phyloP scores from a whole-genome alignment of 177 flowering plant genomes.

The Vitis hybrid region DNA sequence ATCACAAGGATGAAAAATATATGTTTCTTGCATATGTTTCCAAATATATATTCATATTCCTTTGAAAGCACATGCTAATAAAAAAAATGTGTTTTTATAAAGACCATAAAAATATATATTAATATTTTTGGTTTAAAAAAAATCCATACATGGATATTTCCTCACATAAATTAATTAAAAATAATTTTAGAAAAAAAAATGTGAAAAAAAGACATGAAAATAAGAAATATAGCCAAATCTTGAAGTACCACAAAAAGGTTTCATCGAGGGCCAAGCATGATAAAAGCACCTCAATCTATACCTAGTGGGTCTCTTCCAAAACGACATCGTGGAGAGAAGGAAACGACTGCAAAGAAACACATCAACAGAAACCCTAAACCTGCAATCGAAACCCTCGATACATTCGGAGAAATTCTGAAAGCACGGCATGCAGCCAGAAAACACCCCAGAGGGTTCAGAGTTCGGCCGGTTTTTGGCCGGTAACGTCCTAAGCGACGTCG shows the following conservation, averaged over 20 bases:
- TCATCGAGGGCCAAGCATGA: too few relatives aligned
- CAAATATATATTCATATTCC: too few relatives aligned
- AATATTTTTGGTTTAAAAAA: background rate
- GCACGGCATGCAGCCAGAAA: slow-evolving; percentile 26
- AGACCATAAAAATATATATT: background rate
- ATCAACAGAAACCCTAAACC: background rate
- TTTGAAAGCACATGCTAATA: too few relatives aligned
- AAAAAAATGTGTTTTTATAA: too few relatives aligned
- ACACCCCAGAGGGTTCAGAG: slow-evolving; percentile 10
- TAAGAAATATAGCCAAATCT: too few relatives aligned
- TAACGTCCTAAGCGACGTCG: slow-evolving; percentile 14
- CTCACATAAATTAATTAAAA: too few relatives aligned
- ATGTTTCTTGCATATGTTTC: background rate
- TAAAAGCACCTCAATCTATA: too few relatives aligned
- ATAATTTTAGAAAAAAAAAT: too few relatives aligned
- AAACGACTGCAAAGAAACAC: background rate
- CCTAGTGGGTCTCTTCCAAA: too few relatives aligned
- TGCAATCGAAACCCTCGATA: background rate
- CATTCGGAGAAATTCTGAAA: background rate
- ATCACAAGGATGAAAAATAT: background rate
- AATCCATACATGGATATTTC: background rate
- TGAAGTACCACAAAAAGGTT: too few relatives aligned
- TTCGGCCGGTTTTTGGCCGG: slow-evolving; percentile 29
- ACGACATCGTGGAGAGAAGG: too few relatives aligned
- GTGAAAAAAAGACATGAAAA: too few relatives aligned